Evolutionary conservation across 2,329 filamentous ascomycete genomes (phyloP), one percentile per base, ranked within the genome.

Genomic region (Colletotrichum eleusines): DNA sequence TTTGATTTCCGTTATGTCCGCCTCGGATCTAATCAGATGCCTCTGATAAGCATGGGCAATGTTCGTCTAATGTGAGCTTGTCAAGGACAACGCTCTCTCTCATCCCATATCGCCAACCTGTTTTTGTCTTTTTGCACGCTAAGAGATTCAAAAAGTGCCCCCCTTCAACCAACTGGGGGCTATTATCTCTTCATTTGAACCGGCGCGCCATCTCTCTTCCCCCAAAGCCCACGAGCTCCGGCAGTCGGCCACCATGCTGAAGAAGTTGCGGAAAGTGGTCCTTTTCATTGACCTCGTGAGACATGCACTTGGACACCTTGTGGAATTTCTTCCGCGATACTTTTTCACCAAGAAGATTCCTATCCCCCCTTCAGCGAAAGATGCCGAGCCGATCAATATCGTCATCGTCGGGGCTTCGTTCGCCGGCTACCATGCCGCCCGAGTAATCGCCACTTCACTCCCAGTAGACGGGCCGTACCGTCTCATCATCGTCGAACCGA

Each of bases 351-450:
- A 60, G 42, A 65, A 73, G 28, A 61, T 73, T 20, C 53, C 68
- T 28, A 58, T 67, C 46, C 68, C 48, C 18, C 20, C 35, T 16
- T n/a, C n/a, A 46, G 73, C 71, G 3, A 73, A 74, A 8, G 50
- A 73, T 1, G 63, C 67, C 14, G 69, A 73, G 0, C 74, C 79
- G 46, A 77, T 80, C 58, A 89, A 85, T 67, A 84, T 90, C 51
- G 83, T 89, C 69, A 80, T 90, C 11, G 76, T 90, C 33, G 88
- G 88, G 42, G 88, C 85, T 59, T 89, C 87, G 0, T 90, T 89
- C 74, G 87, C 86, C 0, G 89, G 89, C 2, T 83, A 84, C 71
- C 81, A 85, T 54, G 81, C 84, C 7, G 84, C 84, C 0, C 80
- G 81, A n/a, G 78, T 82, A 12, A 82, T 90, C 5, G 80, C 84